Conservation (phyloP, 2,329 filamentous ascomycete species). For the Acephala macrosclerotiorum region DNA sequence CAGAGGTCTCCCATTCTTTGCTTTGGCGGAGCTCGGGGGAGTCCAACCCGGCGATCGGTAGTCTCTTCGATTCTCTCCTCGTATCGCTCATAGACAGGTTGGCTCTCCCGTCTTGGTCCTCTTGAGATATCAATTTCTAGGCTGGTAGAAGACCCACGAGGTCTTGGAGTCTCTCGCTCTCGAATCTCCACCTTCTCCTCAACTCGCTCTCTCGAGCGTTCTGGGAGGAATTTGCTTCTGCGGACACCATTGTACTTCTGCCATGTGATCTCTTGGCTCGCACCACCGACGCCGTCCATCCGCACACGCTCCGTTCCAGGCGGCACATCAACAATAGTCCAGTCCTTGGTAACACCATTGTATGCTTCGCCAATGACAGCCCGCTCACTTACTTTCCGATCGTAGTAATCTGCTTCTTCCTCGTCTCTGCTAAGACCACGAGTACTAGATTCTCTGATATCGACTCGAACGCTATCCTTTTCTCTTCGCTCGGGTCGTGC, state of each 20-base stretch:
- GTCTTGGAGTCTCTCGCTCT: conserved; percentile 29
- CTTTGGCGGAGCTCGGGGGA: conserved; percentile 37
- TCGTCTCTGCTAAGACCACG: conserved; percentile 33
- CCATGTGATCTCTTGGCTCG: conserved; percentile 79
- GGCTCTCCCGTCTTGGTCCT: conserved; percentile 24
- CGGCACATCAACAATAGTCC: conserved; percentile 84
- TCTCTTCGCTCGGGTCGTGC: conserved; percentile 33
- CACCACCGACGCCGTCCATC: conserved; percentile 81
- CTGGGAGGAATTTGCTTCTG: conserved; percentile 75
- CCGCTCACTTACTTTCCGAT: conserved; percentile 72
- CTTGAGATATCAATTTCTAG: conserved; percentile 43
- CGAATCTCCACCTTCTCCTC: conserved; percentile 35
- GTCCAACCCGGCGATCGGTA: conserved; percentile 54
- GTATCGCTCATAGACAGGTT: conserved; percentile 40
- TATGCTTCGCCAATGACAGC: conserved; percentile 76
- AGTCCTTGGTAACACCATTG: conserved; percentile 77
- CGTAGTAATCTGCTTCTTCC: conserved; percentile 67
- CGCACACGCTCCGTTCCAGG: conserved; percentile 83
- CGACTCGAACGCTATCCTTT: conserved; percentile 31
- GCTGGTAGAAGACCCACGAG: conserved; percentile 30
- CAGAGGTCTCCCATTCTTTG: conserved; percentile 71
- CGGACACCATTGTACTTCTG: conserved; percentile 80
- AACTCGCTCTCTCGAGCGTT: conserved; percentile 56
- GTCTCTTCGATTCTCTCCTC: conserved; percentile 60
- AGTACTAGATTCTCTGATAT: conserved; percentile 31